Base-by-base conservation (phyloP, 2,329 filamentous ascomycete species). In the Talaromyces rugulosus region DNA sequence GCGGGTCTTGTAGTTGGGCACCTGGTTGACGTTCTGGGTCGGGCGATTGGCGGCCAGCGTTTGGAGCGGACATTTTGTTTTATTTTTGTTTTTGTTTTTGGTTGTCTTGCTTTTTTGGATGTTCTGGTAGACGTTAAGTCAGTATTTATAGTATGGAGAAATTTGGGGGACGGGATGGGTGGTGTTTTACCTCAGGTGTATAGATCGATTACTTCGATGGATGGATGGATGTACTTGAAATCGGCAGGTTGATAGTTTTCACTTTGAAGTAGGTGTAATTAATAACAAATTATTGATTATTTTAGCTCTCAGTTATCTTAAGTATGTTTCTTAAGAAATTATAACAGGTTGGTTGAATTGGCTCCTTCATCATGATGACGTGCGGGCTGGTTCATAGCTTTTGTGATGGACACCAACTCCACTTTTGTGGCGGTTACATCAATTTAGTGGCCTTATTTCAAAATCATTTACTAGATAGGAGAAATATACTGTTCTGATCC, bases 31-130 rank as follows among this genome's bases (percentile, higher is more conserved):
- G 73, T 79, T 90, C 87, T 31, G 90, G 90, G 58, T 87, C 80
- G 65, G 92, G 92, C 34, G 92, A 96, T 78, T 96, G 85, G 72
- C 88, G 87, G 74, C 90, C 89, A 77, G 84, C 77, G 71, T 81
- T 78, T 66, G 56, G 60, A 31, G 60, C 53, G 31, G 63, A 64
- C 60, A 64, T 64, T 40, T 44, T 59, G 18, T 52, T 23, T 18
- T 54, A 0, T 27, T 47, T 52, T 53, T 27, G n/a, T 61, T 18
- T 11, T 23, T 53, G 4, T 51, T 27, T 12, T 28, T 36, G 54
- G 11, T 16, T 50, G 40, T 52, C 8, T 36, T 36, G 33, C 33
- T 36, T 3, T 36, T 36, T 12, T 36, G 33, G 33, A 1, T 27
- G 5, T 12, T n/a, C 12, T 40, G 16, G 14, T n/a, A 40, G 2